Evolutionary conservation across 768 basidiomycete genomes (phyloP).

Genomic region (Lentinula aciculospora): DNA sequence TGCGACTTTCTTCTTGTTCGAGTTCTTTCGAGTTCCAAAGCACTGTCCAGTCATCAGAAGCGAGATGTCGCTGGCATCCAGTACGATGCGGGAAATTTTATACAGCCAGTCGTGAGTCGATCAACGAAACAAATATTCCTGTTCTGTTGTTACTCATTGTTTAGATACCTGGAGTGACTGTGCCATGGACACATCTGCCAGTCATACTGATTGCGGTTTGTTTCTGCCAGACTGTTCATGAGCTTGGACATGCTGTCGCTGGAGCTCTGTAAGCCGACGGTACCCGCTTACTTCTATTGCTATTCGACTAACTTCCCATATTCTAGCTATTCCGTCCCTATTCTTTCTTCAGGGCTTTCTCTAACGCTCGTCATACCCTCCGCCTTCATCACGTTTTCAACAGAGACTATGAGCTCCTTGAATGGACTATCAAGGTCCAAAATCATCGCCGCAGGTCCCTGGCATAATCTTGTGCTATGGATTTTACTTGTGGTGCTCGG

Average conservation of each 20-base stretch:
- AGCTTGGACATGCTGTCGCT: conserved; percentile 72
- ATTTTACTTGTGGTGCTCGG: conserved; percentile 33
- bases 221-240: conserved; percentile 67
- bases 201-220: conserved; percentile 58
- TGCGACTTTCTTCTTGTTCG: conserved; percentile 8
- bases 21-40: conserved; percentile 1
- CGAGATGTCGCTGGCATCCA: neutral
- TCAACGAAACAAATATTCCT: conserved; percentile 2
- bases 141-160: conserved; percentile 8
- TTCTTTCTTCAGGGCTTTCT: conserved; percentile 56
- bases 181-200: conserved; percentile 68
- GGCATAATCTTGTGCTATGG: conserved; percentile 69
- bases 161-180: conserved; percentile 80
- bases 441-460: conserved; percentile 68
- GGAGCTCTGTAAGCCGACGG: conserved; percentile 59
- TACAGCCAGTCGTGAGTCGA: neutral
- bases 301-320: neutral
- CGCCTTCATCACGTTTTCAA: conserved; percentile 65
- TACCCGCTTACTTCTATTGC: neutral
- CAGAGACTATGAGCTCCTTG: conserved; percentile 30
- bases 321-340: conserved; percentile 57
- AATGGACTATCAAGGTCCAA: conserved; percentile 43
- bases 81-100: neutral
- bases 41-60: neutral
- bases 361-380: conserved; percentile 63